phyloP scores from a whole-genome alignment of 176 grass and related monocot species.

The Eremochloa ophiuroides region DNA sequence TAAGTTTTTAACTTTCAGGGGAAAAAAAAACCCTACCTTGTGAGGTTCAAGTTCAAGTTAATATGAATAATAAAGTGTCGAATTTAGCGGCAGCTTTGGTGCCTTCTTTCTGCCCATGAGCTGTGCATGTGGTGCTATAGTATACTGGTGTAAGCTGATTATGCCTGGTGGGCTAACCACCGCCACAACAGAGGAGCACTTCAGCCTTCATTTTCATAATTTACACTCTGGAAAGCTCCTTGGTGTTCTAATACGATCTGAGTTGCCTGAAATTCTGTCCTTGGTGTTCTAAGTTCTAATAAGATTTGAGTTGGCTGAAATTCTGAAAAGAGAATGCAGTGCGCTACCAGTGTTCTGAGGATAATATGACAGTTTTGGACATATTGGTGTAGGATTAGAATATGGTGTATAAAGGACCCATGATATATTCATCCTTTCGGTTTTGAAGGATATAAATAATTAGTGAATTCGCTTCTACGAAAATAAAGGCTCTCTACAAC shows the following conservation, averaged over 20 bases:
- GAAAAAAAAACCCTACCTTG: not conserved
- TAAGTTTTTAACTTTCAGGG: not conserved
- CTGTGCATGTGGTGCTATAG: not conserved
- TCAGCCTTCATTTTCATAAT: not conserved
- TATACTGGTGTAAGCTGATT: not conserved
- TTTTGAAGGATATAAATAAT: not conserved
- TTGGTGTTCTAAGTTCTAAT: not conserved
- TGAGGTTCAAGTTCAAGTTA: constrained; percentile 6
- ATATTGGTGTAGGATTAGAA: not conserved
- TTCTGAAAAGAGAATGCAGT: not conserved
- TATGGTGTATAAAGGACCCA: not conserved
- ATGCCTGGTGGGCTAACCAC: not conserved
- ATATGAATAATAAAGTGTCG: constrained; percentile 5
- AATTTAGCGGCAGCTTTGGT: not conserved
- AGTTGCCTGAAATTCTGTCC: not conserved
- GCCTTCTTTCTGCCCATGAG: not conserved
- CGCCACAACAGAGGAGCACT: no score
- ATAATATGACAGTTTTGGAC: not conserved
- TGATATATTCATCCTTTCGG: not conserved
- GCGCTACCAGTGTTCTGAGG: not conserved
- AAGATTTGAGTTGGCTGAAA: not conserved
- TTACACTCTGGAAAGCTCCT: not conserved
- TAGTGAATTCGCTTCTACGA: not conserved
- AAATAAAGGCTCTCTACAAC: not conserved
- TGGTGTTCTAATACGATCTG: not conserved